phyloP scores from a whole-genome alignment of 225 moss, liverwort and hornwort genomes.

The Physcomitrellopsis africana region DNA sequence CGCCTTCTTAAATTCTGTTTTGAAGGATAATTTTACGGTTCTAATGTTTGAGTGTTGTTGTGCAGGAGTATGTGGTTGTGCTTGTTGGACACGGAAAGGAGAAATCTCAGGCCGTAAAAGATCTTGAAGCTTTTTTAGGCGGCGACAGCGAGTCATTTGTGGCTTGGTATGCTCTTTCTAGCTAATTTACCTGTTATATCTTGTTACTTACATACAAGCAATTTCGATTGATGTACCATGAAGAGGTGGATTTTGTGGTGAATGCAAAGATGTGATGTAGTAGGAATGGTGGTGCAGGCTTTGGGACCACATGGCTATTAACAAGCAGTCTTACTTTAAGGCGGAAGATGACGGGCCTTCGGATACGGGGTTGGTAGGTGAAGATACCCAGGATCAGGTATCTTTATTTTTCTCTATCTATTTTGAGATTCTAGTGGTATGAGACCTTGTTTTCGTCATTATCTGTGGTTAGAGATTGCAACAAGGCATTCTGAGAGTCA shows the following conservation, averaged over 20 bases:
- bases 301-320: constrained; percentile 70
- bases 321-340: constrained; percentile 59
- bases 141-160: constrained; percentile 80
- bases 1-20: no score
- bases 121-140: constrained; percentile 88
- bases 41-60: constrained; percentile 21
- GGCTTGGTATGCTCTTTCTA: constrained; percentile 55
- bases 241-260: background rate
- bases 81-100: constrained; percentile 83
- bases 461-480: background rate
- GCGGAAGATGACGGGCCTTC: constrained; percentile 35
- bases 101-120: constrained; percentile 69
- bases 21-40: background rate
- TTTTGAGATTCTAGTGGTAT: constrained; percentile 7
- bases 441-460: constrained; percentile 24
- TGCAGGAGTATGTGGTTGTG: constrained; percentile 86
- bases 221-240: constrained; percentile 4
- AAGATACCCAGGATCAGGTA: constrained; percentile 45
- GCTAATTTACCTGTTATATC: background rate
- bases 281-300: constrained; percentile 58
- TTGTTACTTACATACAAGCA: background rate
- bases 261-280: constrained; percentile 13
- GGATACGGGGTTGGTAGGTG: constrained; percentile 35
- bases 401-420: background rate
- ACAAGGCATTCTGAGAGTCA: constrained; percentile 9